Evolutionary conservation across 2,329 filamentous ascomycete genomes (phyloP).

Genomic region (Trichophyton simii): DNA sequence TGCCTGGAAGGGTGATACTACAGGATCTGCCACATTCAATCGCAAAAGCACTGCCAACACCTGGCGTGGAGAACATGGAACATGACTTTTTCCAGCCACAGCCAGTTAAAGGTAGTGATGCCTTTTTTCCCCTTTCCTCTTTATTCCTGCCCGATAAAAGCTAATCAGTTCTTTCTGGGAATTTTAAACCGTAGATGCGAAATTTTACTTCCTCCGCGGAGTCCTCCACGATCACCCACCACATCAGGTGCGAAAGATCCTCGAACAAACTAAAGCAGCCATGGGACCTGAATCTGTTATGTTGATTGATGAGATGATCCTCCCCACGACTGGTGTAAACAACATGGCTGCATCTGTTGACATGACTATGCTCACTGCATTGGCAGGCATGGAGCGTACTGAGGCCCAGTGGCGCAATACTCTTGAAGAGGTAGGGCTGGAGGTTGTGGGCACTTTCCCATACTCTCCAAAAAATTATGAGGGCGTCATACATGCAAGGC

Average conservation of each 20-base stretch:
- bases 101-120: constrained; percentile 17
- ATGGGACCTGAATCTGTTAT: neutral
- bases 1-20: constrained; percentile 28
- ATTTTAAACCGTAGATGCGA: neutral
- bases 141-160: too few relatives aligned
- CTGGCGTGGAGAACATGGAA: constrained; percentile 20
- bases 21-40: constrained; percentile 30
- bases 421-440: neutral
- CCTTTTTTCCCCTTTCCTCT: neutral
- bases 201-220: neutral
- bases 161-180: neutral
- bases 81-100: constrained; percentile 21
- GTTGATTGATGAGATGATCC: neutral
- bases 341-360: neutral
- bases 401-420: neutral
- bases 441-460: neutral
- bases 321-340: neutral
- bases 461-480: neutral
- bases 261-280: neutral
- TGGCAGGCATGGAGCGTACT: neutral
- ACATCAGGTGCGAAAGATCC: neutral
- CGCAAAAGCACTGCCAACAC: constrained; percentile 16
- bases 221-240: neutral
- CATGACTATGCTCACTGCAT: neutral
- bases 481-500: neutral